phyloP scores from a whole-genome alignment of 2,329 filamentous ascomycete species.

The Exophiala lecanii-corni region DNA sequence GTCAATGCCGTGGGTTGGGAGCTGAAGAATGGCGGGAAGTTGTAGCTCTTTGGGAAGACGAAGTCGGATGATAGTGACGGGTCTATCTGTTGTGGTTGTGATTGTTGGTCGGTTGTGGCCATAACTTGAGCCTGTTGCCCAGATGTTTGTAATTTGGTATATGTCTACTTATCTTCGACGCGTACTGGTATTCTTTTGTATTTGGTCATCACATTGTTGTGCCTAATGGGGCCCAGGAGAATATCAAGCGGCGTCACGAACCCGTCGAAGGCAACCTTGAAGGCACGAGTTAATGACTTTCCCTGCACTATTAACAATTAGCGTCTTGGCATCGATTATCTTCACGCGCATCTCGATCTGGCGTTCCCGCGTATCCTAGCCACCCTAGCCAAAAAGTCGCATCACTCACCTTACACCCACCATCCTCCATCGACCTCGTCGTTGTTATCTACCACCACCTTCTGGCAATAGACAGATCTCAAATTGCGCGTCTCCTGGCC shows the following conservation, averaged over 20 bases:
- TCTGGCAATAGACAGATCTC: too few relatives aligned
- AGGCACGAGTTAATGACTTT: too few relatives aligned
- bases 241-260: not conserved
- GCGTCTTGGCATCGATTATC: conserved; percentile 2
- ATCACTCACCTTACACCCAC: not conserved
- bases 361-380: conserved; percentile 4
- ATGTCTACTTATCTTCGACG: too few relatives aligned
- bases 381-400: conserved; percentile 4
- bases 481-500: not conserved
- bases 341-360: conserved; percentile 3
- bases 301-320: too few relatives aligned
- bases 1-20: conserved; percentile 44
- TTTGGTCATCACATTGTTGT: not conserved
- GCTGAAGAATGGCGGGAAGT: conserved; percentile 52
- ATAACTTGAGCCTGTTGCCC: too few relatives aligned
- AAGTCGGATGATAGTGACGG: conserved; percentile 30
- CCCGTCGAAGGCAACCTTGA: too few relatives aligned
- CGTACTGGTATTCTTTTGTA: not conserved
- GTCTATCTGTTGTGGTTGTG: not conserved
- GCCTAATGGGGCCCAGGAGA: not conserved
- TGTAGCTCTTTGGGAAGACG: conserved; percentile 39
- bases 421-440: not conserved
- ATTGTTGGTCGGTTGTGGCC: conserved; percentile 6
- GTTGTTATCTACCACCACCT: conserved; percentile 7
- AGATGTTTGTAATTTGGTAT: too few relatives aligned